Conservation (phyloP, 345 rosid species). For the Xanthoceras sorbifolium region DNA sequence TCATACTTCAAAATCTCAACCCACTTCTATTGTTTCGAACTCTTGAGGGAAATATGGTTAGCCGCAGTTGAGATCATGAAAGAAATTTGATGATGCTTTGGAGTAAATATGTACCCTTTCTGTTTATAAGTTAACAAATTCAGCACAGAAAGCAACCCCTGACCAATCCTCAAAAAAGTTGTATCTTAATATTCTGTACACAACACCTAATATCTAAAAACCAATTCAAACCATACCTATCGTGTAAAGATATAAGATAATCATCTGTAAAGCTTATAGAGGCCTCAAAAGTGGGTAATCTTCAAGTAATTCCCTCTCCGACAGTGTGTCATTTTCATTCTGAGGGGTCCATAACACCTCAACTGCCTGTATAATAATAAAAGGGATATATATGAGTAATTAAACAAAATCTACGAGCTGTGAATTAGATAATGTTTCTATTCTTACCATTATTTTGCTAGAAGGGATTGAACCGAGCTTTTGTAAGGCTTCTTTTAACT, state of each 20-base stretch:
- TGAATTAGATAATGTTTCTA: neutral
- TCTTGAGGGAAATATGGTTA: neutral
- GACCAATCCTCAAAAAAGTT: neutral
- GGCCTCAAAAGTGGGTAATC: slow-evolving; percentile 94
- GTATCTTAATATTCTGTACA: neutral
- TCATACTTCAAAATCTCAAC: neutral
- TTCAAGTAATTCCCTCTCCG: slow-evolving; percentile 80
- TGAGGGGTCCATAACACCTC: slow-evolving; percentile 99
- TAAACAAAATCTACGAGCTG: neutral
- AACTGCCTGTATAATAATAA: slow-evolving; percentile 61
- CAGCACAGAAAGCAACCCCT: slow-evolving; percentile 4
- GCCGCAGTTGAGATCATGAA: neutral
- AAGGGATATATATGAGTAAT: slow-evolving; percentile 20
- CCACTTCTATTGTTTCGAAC: neutral
- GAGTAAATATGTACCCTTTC: slow-evolving; percentile 3
- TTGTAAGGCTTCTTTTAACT: slow-evolving; percentile 81
- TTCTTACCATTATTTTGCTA: slow-evolving; percentile 68
- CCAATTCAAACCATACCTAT: slow-evolving; percentile 23
- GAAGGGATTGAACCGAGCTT: slow-evolving; percentile 75
- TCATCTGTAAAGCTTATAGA: slow-evolving; percentile 34
- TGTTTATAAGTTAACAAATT: slow-evolving; percentile 9
- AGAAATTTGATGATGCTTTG: neutral
- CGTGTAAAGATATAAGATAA: slow-evolving; percentile 15
- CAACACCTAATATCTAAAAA: slow-evolving; percentile 8
- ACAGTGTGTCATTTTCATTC: slow-evolving; percentile 68